Conservation (phyloP, 768 basidiomycete species). For the Hydnum rufescens region DNA sequence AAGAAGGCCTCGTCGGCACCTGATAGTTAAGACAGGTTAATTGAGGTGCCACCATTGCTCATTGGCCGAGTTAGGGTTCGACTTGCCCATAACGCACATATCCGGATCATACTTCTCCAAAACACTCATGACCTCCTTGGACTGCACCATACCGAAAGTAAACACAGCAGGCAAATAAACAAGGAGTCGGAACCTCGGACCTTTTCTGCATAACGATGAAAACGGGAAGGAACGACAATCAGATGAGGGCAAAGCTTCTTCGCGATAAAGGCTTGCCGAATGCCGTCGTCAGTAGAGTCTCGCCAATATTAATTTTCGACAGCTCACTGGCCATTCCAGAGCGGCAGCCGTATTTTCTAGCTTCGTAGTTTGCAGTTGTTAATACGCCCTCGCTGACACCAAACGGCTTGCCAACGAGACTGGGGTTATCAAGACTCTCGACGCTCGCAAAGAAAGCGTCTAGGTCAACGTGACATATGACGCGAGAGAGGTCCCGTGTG, state of each 20-base stretch:
- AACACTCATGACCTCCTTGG: slow-evolving; percentile 41
- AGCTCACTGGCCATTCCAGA: slow-evolving; percentile 86
- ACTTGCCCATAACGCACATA: slow-evolving; percentile 27
- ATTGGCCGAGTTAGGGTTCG: no score
- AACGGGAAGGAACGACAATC: slow-evolving; percentile 40
- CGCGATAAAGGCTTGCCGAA: slow-evolving; percentile 57
- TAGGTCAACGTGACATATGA: slow-evolving; percentile 88
- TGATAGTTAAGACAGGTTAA: no score
- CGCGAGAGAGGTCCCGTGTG: slow-evolving; percentile 58
- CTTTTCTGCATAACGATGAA: slow-evolving; percentile 43
- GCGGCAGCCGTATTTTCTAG: slow-evolving; percentile 73
- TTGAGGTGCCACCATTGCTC: no score
- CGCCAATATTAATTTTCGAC: no score
- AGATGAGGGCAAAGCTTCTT: slow-evolving; percentile 86
- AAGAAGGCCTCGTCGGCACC: slow-evolving; percentile 85
- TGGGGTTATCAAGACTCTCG: slow-evolving; percentile 20
- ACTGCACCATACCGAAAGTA: not conserved
- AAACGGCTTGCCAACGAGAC: slow-evolving; percentile 20
- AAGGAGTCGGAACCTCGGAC: slow-evolving; percentile 13
- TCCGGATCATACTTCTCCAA: slow-evolving; percentile 53
- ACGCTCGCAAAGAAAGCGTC: slow-evolving; percentile 83
- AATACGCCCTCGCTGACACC: slow-evolving; percentile 70
- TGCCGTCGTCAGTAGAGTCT: not conserved
- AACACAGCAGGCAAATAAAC: slow-evolving; percentile 13
- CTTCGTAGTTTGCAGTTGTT: slow-evolving; percentile 81